Evolutionary conservation across 257 asterid genomes (phyloP).

Genomic region (Jasminum sambac): DNA sequence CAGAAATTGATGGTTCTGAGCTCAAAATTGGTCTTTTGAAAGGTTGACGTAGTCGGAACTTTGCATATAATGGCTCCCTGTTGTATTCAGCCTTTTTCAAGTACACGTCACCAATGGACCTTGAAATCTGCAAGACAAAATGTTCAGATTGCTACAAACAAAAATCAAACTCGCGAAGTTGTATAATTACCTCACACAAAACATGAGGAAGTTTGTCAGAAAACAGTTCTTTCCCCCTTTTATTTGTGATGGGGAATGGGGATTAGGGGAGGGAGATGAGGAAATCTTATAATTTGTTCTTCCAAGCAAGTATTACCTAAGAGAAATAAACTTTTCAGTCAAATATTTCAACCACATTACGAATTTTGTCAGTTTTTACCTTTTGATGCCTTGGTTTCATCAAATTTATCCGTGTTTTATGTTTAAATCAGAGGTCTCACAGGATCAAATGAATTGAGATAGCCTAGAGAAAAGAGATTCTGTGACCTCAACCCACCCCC

Average conservation of each 20-base stretch:
- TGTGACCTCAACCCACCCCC: neutral
- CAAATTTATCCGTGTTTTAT: neutral
- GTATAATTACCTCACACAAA: neutral
- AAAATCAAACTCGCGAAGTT: neutral
- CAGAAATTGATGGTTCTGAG: slow-evolving; percentile 59
- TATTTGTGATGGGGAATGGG: neutral
- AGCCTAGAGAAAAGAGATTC: neutral
- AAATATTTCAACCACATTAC: neutral
- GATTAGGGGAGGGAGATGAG: neutral
- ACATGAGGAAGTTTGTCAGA: neutral
- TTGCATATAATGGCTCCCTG: slow-evolving; percentile 66
- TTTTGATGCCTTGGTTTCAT: neutral
- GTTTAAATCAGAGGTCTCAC: neutral
- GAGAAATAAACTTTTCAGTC: neutral
- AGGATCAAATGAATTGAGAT: too few species aligned
- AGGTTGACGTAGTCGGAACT: slow-evolving; percentile 66
- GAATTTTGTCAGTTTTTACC: neutral
- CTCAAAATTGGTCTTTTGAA: slow-evolving; percentile 65
- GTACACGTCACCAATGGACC: slow-evolving; percentile 71
- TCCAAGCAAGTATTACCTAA: neutral
- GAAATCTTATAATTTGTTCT: neutral
- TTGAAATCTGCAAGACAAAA: slow-evolving; percentile 46
- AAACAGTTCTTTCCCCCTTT: neutral
- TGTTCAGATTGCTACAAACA: slow-evolving; percentile 5
- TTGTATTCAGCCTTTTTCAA: slow-evolving; percentile 60